Evolutionary conservation across 345 rosid species (phyloP), one percentile per base, ranked within the genome.

Genomic region (Eutrema heterophyllum): DNA sequence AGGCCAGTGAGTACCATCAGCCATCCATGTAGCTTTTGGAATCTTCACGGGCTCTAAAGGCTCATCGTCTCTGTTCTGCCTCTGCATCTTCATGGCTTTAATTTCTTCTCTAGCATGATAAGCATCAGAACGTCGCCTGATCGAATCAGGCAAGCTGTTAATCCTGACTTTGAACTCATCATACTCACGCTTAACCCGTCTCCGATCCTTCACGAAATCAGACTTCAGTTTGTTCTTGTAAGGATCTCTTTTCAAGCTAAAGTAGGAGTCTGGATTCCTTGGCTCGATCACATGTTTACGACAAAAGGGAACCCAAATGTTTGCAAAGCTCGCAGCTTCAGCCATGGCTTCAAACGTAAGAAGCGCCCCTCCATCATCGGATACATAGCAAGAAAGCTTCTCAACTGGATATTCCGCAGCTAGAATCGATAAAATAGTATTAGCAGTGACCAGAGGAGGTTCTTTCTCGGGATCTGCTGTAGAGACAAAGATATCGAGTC

Each of bases 391-490:
- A 60, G 99, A 81, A 76, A 95, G 97, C 82, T 95, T 95, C 81
- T 95, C 99, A 44, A 90, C 92, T 0, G 99, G 99, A 75, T 88
- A 95, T 15, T 95, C 87, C 43, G 93, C 92, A 49, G 97, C 99
- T 43, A 95, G 83, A 71, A 95, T 95, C n/a, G 99, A 95, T 75
- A 95, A 78, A 71, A 95, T 95, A 38, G 99, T 95, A 82, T 92
- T 95, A 57, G 94, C 89, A 56, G 99, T 95, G 70, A 95, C 99
- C 70, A 95, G 92, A 57, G 99, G 99, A 2, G 99, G 99, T 69
- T 95, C 99, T 81, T 95, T 95, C 81, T 95, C 99, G 0, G 99
- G 99, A 81, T 95, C 99, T 0, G 99, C 99, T 27, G 99, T 95
- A 21, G 99, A 95, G 71, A 95, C 99, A 56, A 90, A 95, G 18